Percentiles rank a stretch among this genome's conserved stretches.
These are phyloP conservation scores for Przewalskia tangutica DNA, from an alignment of 257 asterid species.

Conservation along the genomic window DNA sequence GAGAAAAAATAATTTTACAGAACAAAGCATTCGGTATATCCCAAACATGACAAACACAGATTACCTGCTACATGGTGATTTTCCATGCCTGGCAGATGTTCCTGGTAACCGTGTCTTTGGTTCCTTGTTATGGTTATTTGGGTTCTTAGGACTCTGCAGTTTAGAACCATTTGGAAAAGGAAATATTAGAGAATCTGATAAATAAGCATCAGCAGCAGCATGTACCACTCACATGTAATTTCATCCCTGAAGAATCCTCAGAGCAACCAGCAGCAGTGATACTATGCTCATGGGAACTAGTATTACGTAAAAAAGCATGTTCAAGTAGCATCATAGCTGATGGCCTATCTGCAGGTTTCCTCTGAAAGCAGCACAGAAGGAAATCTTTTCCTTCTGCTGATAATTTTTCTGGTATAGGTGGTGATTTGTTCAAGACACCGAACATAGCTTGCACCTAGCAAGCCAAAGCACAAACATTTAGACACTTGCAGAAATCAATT, in stretches of 20 bases:
- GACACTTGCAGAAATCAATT: neutral
- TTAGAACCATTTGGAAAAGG: neutral
- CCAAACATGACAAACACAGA: neutral
- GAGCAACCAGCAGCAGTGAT: slow-evolving; percentile 14
- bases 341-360: slow-evolving; percentile 67
- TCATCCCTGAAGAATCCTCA: slow-evolving; percentile 33
- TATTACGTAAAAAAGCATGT: slow-evolving; percentile 49
- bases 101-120: slow-evolving; percentile 21
- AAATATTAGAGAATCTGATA: neutral
- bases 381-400: slow-evolving; percentile 74
- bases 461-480: neutral
- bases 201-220: neutral
- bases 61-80: slow-evolving; percentile 31
- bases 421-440: slow-evolving; percentile 55
- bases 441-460: slow-evolving; percentile 84
- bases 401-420: slow-evolving; percentile 62
- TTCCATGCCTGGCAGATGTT: slow-evolving; percentile 26
- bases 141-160: slow-evolving; percentile 19
- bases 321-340: slow-evolving; percentile 53
- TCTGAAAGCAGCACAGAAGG: slow-evolving; percentile 56
- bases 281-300: slow-evolving; percentile 25
- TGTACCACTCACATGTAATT: slow-evolving; percentile 30
- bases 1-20: neutral
- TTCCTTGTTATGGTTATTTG: slow-evolving; percentile 24
- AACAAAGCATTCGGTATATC: neutral